Base-by-base conservation (phyloP, 2,329 filamentous ascomycete species). In the Microthyrium microscopicum region DNA sequence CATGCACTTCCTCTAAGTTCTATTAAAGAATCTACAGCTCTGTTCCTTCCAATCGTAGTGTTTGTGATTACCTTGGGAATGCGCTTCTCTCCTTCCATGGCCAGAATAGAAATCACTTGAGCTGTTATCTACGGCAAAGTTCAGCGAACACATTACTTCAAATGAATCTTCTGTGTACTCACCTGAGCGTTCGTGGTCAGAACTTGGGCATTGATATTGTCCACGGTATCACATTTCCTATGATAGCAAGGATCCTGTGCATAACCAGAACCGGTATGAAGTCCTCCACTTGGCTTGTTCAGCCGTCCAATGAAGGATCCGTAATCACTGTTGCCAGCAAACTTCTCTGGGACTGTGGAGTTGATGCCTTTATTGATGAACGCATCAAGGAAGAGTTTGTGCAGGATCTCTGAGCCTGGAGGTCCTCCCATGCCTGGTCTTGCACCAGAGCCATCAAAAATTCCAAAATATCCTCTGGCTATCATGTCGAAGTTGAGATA, bases 401-500 rank as follows among this genome's bases (percentile, higher is more conserved):
- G 49, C 29, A 55, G 52, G n/a, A 46, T 44, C 6, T 44, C 50
- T 12, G 50, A 52, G 0, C 52, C 52, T 0, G 47, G 40, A n/a
- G 46, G 33, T 12, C 40, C 45, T 3, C 34, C 34, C 5, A 45
- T 33, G 20, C 41, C 42, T 26, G 45, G 41, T 1, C 40, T 41
- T 29, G 38, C 47, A 17, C 51, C 49, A 31, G 52, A 50, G 15
- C 46, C 46, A 18, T 53, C 50, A 31, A 50, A 48, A 3, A 52
- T 46, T n/a, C 50, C 50, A 16, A 46, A 49, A 38, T 50, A 52
- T 5, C 49, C 50, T 17, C 40, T 43, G 19, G 41, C 43, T 53
- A 76, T 60, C 73, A 77, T 77, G 50, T 77, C 73, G 45, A 76
- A 77, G 53, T 77, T 72, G 65, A 76, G 73, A 44, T 76, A 77